Conservation (phyloP, 257 asterid species). For the Linaria vulgaris region DNA sequence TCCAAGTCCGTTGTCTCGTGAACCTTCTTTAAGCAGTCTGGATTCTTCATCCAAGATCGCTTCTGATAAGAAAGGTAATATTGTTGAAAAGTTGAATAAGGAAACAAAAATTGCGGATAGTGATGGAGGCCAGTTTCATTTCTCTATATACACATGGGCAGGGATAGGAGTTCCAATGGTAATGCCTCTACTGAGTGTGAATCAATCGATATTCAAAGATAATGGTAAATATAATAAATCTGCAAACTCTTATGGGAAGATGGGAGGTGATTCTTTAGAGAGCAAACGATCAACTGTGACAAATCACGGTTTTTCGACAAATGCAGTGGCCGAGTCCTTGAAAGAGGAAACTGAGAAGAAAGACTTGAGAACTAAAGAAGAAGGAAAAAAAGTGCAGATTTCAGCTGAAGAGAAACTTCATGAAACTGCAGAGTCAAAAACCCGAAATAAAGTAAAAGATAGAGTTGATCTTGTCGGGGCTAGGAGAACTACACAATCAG, state of each 20-base stretch:
- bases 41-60: constrained; percentile 27
- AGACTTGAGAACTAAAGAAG: constrained; percentile 23
- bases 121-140: constrained; percentile 56
- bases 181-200: constrained; percentile 37
- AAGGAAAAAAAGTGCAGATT: constrained; percentile 11
- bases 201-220: constrained; percentile 30
- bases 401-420: constrained; percentile 11
- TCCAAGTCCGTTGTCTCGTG: constrained; percentile 49
- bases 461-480: constrained; percentile 14
- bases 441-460: constrained; percentile 20
- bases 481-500: constrained; percentile 20
- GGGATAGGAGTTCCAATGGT: constrained; percentile 63
- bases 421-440: constrained; percentile 30
- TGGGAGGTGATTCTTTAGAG: constrained; percentile 24
- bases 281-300: constrained; percentile 5
- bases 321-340: constrained; percentile 16
- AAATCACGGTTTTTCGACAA: constrained; percentile 17
- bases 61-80: constrained; percentile 32
- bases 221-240: constrained; percentile 28
- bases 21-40: constrained; percentile 32
- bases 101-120: constrained; percentile 24
- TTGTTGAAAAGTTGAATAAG: constrained; percentile 22
- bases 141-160: constrained; percentile 92
- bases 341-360: constrained; percentile 20
- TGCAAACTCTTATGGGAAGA: constrained; percentile 42